phyloP scores from a whole-genome alignment of 305 asterid genomes.

The Plantago rigida region DNA sequence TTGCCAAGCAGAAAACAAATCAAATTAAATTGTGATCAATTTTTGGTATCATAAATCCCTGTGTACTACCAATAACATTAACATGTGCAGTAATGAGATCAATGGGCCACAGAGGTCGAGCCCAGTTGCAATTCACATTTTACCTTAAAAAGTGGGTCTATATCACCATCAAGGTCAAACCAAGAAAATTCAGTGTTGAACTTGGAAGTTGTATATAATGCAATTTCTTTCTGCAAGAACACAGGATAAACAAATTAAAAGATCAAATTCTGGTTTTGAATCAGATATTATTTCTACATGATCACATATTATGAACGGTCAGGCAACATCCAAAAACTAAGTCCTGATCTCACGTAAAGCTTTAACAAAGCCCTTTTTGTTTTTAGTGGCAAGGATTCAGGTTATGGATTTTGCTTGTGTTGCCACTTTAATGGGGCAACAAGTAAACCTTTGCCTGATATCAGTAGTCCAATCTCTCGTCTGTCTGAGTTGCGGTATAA shows the following conservation, averaged over 20 bases:
- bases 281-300: not conserved
- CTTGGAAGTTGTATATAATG: conserved; percentile 86
- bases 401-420: too few relatives aligned
- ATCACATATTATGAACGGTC: not conserved
- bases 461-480: too few relatives aligned
- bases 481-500: too few relatives aligned
- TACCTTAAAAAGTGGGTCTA: conserved; percentile 98
- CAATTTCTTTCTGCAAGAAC: conserved; percentile 93
- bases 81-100: conserved; percentile 5
- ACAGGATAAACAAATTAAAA: conserved; percentile 9
- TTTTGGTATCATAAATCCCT: not conserved
- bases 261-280: not conserved
- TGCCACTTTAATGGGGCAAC: too few relatives aligned
- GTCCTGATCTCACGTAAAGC: not conserved
- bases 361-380: not conserved
- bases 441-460: too few relatives aligned
- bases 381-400: not conserved
- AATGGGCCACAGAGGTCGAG: conserved; percentile 8
- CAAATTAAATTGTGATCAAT: not conserved
- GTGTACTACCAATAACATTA: not conserved
- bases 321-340: not conserved
- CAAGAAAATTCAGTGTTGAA: conserved; percentile 87
- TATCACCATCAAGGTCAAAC: conserved; percentile 97
- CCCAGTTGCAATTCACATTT: conserved; percentile 21
- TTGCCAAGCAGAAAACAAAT: too few relatives aligned